Conservation (phyloP, 2,329 filamentous ascomycete genomes). For the Phoma sp. region DNA sequence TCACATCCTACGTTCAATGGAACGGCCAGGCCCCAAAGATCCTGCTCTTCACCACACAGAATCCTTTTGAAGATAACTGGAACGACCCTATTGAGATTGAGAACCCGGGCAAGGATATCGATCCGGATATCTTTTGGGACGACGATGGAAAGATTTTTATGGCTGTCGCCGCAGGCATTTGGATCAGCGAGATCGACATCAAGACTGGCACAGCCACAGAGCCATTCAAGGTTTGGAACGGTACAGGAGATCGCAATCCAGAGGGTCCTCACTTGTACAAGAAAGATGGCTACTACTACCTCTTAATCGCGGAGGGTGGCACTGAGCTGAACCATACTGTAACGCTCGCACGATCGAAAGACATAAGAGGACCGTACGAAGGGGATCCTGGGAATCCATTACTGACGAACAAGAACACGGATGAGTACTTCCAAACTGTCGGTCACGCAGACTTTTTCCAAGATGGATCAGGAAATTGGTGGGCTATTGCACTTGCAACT, state of each 20-base stretch:
- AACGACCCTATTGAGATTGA: conserved; percentile 34
- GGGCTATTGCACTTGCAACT: conserved; percentile 34
- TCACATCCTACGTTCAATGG: conserved; percentile 23
- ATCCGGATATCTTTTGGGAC: conserved; percentile 65
- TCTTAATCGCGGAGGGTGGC: conserved; percentile 45
- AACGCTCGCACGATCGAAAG: conserved; percentile 45
- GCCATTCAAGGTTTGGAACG: conserved; percentile 45
- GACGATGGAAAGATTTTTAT: conserved; percentile 62
- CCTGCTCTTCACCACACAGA: conserved; percentile 24
- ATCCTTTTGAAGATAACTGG: conserved; percentile 28
- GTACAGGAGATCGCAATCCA: conserved; percentile 40
- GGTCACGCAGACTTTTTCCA: conserved; percentile 42
- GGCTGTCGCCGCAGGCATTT: conserved; percentile 34
- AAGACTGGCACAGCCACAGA: conserved; percentile 39
- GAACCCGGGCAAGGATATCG: conserved; percentile 40
- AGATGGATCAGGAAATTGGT: conserved; percentile 33
- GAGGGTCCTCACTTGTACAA: conserved; percentile 51
- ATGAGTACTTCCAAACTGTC: conserved; percentile 45
- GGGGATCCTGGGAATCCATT: conserved; percentile 46
- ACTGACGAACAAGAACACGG: conserved; percentile 44
- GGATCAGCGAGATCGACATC: conserved; percentile 42
- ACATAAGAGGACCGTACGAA: conserved; percentile 47
- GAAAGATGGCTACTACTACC: conserved; percentile 44
- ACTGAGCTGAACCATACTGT: conserved; percentile 44
- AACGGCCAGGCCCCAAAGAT: conserved; percentile 1